Conservation (phyloP, 495 filamentous ascomycete genomes). For the Trichoderma orchidacearum region DNA sequence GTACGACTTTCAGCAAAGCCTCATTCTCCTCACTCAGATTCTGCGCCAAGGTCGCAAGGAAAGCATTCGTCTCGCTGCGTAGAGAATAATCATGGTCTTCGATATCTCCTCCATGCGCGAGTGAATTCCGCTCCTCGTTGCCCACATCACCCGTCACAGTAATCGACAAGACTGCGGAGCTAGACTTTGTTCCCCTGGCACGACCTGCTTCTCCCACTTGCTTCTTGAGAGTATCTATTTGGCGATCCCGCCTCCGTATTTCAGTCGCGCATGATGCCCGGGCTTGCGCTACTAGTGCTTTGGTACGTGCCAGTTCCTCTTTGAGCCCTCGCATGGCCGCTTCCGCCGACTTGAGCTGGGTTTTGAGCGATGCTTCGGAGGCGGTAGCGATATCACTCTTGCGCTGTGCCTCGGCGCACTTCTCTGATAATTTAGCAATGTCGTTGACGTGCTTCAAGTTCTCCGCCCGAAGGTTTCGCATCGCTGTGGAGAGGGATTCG, state of each 20-base stretch:
- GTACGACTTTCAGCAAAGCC: constrained; percentile 56
- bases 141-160: constrained; percentile 36
- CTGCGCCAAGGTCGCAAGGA: constrained; percentile 78
- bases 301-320: constrained; percentile 68
- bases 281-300: constrained; percentile 65
- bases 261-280: constrained; percentile 82
- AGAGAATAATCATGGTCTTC: constrained; percentile 56
- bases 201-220: constrained; percentile 43
- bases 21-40: constrained; percentile 92
- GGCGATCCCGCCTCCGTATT: constrained; percentile 77
- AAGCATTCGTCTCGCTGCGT: constrained; percentile 78
- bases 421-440: constrained; percentile 46
- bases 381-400: constrained; percentile 63
- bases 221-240: constrained; percentile 77
- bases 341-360: constrained; percentile 60
- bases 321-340: constrained; percentile 51
- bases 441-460: constrained; percentile 55
- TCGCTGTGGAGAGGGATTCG: constrained; percentile 63
- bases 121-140: constrained; percentile 13
- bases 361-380: constrained; percentile 52
- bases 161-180: constrained; percentile 37
- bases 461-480: constrained; percentile 58
- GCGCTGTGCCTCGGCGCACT: constrained; percentile 56
- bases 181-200: constrained; percentile 31
- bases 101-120: constrained; percentile 30